Evolutionary conservation across 805 yeast genomes (phyloP), one percentile per base, ranked within the genome.

Genomic region (Myxozyma sirexii): DNA sequence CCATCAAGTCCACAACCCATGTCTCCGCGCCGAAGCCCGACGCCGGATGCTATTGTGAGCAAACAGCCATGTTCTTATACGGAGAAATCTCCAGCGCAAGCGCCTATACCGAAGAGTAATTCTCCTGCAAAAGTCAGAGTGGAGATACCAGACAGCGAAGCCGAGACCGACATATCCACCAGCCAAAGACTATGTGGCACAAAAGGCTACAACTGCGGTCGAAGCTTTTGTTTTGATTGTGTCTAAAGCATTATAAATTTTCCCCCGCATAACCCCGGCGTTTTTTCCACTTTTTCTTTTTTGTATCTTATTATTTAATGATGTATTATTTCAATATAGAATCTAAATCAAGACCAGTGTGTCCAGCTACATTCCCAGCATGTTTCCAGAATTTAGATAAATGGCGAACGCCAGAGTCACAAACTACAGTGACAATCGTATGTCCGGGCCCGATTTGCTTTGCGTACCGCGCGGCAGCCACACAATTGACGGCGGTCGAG

Each of bases 391-490:
- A 94, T 73, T 93, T 93, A 52, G 94, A 87, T 60, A 93, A 70
- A 74, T 93, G 99, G 66, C 99, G 79, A 12, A 86, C 77, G 0
- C 99, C 99, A 4, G 96, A 85, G 72, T 93, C 99, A 72, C 98
- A 94, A 0, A 96, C 88, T 49, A 94, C 81, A 19, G 96, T 83
- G 4, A 93, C 96, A 23, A 93, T 84, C 19, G 77, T 82, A 53
- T 87, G 82, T 0, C 92, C 92, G 0, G 85, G 78, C 71, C 75
- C 81, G 55, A 54, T 82, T 27, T 71, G 69, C 56, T 74, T 70
- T 2, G 90, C 88, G 7, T 83, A 74, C 63, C 82, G 78, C 4
- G 84, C 81, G 0, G 96, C 96, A 0, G 96, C 97, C 4, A 90
- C 97, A 43, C 97, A 92, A 71, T 91, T 91, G 26, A 94, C 85